Base-by-base conservation (phyloP, 78 protist genomes). In the Cavenderia fasciculata region DNA sequence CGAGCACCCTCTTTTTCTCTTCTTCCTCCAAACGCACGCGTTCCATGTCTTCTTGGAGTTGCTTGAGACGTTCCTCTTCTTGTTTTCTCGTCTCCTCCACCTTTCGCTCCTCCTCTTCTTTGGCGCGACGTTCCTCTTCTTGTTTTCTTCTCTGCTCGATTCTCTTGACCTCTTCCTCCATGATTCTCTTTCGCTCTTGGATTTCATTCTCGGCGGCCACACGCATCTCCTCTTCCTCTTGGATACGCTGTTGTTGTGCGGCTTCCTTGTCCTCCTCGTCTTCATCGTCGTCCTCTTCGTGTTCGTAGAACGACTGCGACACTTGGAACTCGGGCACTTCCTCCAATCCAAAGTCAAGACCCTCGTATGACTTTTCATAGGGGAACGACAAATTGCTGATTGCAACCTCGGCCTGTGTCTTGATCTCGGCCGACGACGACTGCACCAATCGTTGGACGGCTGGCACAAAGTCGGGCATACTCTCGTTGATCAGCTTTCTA, bases 91-190 rank as follows among this genome's bases (percentile, higher is more conserved):
- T 12, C 5, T 29, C 82, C 14, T 21, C 43, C 14, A 54, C 82
- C 18, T 59, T 57, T 23, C 2, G 12, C 23, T 49, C 90, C 18
- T 40, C 57, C 19, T 82, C 90, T 36, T 82, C 90, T 56, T 68
- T 66, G 18, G 34, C 34, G 41, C 90, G 72, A 25, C 68, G 47
- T 56, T 82, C 90, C 43, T 82, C 77, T 38, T 82, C 90, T 41
- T 70, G 78, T 36, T 68, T 82, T 51, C 90, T 57, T 52, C 90
- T 59, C 33, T 25, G 31, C 43, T 82, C 90, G 61, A 82, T 82
- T 57, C 90, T 68, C 61, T 82, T 82, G 27, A 82, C 34, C 59
- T 82, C 90, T 36, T 82, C 90, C 63, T 82, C 77, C 90, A 82
- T 82, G 25, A 82, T 82, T 54, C 78, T 71, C 74, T 82, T 82